These are phyloP conservation scores for Spergularia marina DNA, from an alignment of 148 eudicot species.

Conservation along the genomic window DNA sequence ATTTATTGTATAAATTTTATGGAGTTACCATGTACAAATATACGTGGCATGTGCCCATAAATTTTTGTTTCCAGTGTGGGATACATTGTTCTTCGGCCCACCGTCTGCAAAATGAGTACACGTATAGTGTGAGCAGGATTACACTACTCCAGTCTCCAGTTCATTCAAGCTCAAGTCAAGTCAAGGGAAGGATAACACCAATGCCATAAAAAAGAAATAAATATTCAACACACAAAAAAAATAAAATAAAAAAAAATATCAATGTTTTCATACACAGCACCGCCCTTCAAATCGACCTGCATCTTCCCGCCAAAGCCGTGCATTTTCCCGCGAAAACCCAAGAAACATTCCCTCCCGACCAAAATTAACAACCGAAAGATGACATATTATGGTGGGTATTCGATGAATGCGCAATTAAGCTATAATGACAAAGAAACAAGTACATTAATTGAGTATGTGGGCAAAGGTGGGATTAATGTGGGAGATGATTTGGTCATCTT, in stretches of 20 bases:
- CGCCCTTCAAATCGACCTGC: slow-evolving; percentile 32
- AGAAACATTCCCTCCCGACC: slow-evolving; percentile 17
- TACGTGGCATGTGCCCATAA: no score
- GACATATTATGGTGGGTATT: slow-evolving; percentile 43
- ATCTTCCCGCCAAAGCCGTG: slow-evolving; percentile 36
- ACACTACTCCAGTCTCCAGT: no score
- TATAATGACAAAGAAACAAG: slow-evolving; percentile 31
- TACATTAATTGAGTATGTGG: slow-evolving; percentile 70
- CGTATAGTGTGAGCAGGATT: no score
- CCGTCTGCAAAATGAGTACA: no score
- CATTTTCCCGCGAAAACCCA: slow-evolving; percentile 24
- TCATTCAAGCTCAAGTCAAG: no score
- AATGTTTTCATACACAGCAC: slow-evolving; percentile 37
- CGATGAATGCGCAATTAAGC: slow-evolving; percentile 38
- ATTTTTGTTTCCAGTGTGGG: no score
- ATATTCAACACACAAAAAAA: no score
- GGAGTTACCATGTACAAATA: no score
- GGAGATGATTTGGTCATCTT: slow-evolving; percentile 78
- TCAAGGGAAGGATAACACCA: neutral
- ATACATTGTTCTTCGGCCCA: no score
- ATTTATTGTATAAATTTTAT: no score
- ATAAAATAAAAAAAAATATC: slow-evolving; percentile 13
- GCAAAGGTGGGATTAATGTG: slow-evolving; percentile 57
- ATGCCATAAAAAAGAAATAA: neutral
- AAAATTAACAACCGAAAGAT: slow-evolving; percentile 32